Base-by-base conservation (phyloP, 441 rosid species). In the Arabidopsis lyrata region DNA sequence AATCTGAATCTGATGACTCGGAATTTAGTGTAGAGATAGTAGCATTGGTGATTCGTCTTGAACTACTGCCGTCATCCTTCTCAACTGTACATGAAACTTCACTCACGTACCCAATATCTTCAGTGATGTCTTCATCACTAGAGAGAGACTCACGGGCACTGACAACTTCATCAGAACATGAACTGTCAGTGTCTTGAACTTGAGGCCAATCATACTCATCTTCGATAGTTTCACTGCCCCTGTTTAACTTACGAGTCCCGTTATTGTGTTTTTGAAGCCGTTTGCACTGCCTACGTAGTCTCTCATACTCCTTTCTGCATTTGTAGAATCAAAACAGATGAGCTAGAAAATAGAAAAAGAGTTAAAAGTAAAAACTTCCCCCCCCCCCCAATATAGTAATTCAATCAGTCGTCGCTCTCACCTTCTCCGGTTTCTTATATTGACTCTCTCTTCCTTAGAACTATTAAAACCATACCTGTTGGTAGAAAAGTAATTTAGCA, bases 231-330 rank as follows among this genome's bases (percentile, higher is more conserved):
- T 64, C 81, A 45, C 73, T 58, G 18, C 61, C 71, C 38, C 73
- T 85, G 73, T 75, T 75, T 47, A 78, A 59, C 76, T 81, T 85
- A 41, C 55, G 80, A 71, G 78, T 76, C 75, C 80, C 77, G 22
- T 66, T 75, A 35, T 68, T 62, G 55, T 61, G 81, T 66, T 81
- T 88, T 29, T 81, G 83, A 29, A 90, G 83, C 55, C 63, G 82
- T 57, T 75, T 78, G 60, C 97, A 90, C 68, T 79, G 82, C 59
- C 86, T 87, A 5, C 93, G 90, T 20, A 94, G 86, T 72, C 86
- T 85, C 83, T 94, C 97, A 85, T 90, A 94, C 76, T 87, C 86
- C 80, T 88, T 87, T 79, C 98, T 94, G 83, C 84, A 83, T 39
- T 57, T 45, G 72, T 29, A 73, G 7, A 53, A 75, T 63, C 18